These are phyloP conservation scores for Penicillium sp. DNA, from an alignment of 2,329 filamentous ascomycete genomes.

Conservation along the genomic window DNA sequence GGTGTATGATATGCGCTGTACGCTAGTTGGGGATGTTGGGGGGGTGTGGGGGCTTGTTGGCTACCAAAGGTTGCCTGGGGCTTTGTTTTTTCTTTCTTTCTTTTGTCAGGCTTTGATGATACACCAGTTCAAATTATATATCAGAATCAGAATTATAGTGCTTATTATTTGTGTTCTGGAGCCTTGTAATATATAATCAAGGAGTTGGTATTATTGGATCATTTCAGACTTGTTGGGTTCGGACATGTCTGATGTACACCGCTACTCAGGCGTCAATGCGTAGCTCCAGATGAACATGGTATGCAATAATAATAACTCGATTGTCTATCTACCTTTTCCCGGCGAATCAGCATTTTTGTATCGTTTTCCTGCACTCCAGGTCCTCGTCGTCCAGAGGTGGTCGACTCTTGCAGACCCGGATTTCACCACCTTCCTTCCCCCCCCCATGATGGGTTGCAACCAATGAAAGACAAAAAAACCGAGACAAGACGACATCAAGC, in stretches of 20 bases:
- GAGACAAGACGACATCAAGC: background rate
- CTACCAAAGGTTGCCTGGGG: background rate
- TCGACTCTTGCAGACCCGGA: background rate
- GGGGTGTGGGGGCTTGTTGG: background rate
- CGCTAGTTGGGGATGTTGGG: constrained; percentile 3
- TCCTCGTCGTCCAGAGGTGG: background rate
- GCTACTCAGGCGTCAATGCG: constrained; percentile 3
- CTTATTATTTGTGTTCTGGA: background rate
- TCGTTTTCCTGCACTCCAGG: background rate
- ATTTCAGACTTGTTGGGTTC: background rate
- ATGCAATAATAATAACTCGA: background rate
- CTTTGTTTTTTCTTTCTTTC: constrained; percentile 4
- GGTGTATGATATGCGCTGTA: constrained; percentile 10
- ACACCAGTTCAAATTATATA: constrained; percentile 18
- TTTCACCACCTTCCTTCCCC: background rate
- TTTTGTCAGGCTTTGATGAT: constrained; percentile 12
- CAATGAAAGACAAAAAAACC: no score
- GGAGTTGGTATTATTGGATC: no score
- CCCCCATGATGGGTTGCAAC: background rate
- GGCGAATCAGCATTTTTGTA: background rate
- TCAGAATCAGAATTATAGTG: constrained; percentile 13
- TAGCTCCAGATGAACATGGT: background rate
- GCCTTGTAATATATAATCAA: background rate
- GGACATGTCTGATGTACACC: background rate
- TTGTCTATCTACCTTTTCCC: background rate